Evolutionary conservation across 352 stramenopile species (phyloP).

Genomic region (Stramenopiles sp.): DNA sequence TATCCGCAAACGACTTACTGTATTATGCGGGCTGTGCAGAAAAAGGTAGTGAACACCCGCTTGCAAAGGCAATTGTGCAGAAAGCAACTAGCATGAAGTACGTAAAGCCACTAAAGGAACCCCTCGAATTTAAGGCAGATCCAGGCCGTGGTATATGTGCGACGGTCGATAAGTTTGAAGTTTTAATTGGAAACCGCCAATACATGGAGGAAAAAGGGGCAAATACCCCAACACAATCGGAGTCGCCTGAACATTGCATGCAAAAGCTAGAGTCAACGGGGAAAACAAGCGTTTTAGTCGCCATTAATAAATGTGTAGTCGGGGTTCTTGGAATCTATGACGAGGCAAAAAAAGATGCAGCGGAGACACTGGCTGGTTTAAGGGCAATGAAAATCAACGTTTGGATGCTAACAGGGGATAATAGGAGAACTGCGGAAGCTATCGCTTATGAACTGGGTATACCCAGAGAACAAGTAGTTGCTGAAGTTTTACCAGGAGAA

Average conservation of each 20-base stretch:
- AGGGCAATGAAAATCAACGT: slow-evolving; percentile 71
- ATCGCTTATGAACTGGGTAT: slow-evolving; percentile 82
- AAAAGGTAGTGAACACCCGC: slow-evolving; percentile 72
- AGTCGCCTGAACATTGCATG: slow-evolving; percentile 39
- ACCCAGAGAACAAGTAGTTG: slow-evolving; percentile 63
- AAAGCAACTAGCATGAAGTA: slow-evolving; percentile 25
- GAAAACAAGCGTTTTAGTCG: slow-evolving; percentile 83
- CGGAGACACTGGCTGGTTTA: slow-evolving; percentile 63
- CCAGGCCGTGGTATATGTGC: slow-evolving; percentile 63
- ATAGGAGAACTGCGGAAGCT: slow-evolving; percentile 67
- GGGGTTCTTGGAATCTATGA: slow-evolving; percentile 59
- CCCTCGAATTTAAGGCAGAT: slow-evolving; percentile 49
- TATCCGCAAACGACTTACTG: not conserved
- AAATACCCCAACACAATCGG: slow-evolving; percentile 23
- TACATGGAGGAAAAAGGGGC: slow-evolving; percentile 55
- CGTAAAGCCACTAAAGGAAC: slow-evolving; percentile 35
- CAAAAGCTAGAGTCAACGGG: slow-evolving; percentile 60
- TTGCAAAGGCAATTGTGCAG: slow-evolving; percentile 74
- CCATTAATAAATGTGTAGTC: slow-evolving; percentile 46
- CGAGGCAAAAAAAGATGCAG: slow-evolving; percentile 67
- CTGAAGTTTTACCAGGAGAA: slow-evolving; percentile 79
- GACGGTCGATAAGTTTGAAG: slow-evolving; percentile 28
- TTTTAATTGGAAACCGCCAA: slow-evolving; percentile 73
- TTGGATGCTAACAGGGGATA: slow-evolving; percentile 98
- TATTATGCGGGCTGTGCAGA: slow-evolving; percentile 57